Percentiles rank a stretch among this genome's conserved stretches.
phyloP scores from a whole-genome alignment of 257 asterid genomes.

The Solanum clarkiae region DNA sequence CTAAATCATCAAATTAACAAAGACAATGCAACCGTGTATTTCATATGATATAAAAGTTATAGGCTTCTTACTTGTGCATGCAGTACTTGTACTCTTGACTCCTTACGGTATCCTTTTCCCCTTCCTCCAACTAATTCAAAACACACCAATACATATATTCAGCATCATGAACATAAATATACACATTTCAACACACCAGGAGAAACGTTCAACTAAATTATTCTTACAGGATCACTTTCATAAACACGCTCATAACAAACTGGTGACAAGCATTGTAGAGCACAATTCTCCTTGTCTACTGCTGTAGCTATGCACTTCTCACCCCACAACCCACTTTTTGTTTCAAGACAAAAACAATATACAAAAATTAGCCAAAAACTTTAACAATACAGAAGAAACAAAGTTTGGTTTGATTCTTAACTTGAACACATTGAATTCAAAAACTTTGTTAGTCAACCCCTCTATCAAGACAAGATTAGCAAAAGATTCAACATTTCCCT shows the following conservation, averaged over 20 bases:
- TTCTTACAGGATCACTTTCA: conserved; percentile 85
- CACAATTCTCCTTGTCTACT: conserved; percentile 81
- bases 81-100: conserved; percentile 87
- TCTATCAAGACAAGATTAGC: background rate
- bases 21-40: background rate
- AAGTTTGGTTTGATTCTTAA: background rate
- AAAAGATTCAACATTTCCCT: background rate
- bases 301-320: conserved; percentile 52
- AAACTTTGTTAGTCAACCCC: no score
- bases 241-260: conserved; percentile 67
- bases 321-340: conserved; percentile 83
- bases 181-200: background rate
- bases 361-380: background rate
- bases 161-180: background rate
- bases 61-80: conserved; percentile 62
- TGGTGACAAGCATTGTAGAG: conserved; percentile 71
- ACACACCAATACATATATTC: background rate
- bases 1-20: background rate
- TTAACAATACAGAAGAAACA: background rate
- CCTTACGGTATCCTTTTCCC: conserved; percentile 72
- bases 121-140: conserved; percentile 74
- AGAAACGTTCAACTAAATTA: background rate
- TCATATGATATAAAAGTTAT: background rate
- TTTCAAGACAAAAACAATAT: background rate
- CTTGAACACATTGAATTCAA: background rate